A percentile compares a stretch with the other conserved stretches of the same genome.
Evolutionary conservation across 2,329 filamentous ascomycete genomes (phyloP).

Genomic region (Aureobasidium sp.): DNA sequence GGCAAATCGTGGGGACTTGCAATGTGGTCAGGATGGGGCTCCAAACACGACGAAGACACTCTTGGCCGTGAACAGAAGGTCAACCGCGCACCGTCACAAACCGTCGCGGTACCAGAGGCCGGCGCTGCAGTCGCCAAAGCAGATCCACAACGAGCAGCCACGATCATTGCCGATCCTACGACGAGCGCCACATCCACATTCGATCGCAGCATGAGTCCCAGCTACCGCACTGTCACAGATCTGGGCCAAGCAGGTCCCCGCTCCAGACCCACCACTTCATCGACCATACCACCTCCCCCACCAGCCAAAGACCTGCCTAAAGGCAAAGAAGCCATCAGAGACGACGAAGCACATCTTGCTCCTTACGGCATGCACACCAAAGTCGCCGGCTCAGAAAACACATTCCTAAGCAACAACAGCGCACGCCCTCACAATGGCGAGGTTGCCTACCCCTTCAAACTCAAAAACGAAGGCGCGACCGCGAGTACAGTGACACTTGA

Average conservation of each 20-base stretch:
- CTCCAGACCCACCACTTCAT: neutral
- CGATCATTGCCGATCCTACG: neutral
- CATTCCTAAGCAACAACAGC: slow-evolving; percentile 45
- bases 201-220: slow-evolving; percentile 8
- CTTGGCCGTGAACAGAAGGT: slow-evolving; percentile 55
- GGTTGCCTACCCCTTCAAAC: slow-evolving; percentile 65
- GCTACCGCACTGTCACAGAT: slow-evolving; percentile 3
- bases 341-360: neutral
- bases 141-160: neutral
- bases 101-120: slow-evolving; percentile 5
- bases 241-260: slow-evolving; percentile 4
- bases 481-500: slow-evolving; percentile 64
- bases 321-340: neutral
- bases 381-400: slow-evolving; percentile 33
- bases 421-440: slow-evolving; percentile 62
- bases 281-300: neutral
- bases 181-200: neutral
- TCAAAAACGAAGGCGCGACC: slow-evolving; percentile 51
- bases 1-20: slow-evolving; percentile 61
- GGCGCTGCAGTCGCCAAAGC: neutral
- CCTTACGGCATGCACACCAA: slow-evolving; percentile 17
- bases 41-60: slow-evolving; percentile 75
- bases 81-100: slow-evolving; percentile 23
- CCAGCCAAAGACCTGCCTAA: slow-evolving; percentile 5
- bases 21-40: slow-evolving; percentile 83